Conservation (phyloP, 2,329 filamentous ascomycete species). For the Calonectria pseudoturangicola region DNA sequence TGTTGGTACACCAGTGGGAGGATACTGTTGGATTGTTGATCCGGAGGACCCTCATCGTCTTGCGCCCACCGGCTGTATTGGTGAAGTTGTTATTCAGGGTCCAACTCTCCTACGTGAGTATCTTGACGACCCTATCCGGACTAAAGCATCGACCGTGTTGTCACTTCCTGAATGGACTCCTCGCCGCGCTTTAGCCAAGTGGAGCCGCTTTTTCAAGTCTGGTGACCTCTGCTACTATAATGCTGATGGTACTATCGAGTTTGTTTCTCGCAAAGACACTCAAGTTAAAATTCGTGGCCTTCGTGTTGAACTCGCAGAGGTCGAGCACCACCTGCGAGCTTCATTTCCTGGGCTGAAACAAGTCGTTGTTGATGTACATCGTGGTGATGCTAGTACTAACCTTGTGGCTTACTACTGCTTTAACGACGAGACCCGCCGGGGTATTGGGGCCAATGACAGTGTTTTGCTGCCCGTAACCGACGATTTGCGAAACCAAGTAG, state of each 20-base stretch:
- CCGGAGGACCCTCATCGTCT: conserved; percentile 43
- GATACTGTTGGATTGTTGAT: conserved; percentile 48
- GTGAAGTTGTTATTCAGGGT: conserved; percentile 48
- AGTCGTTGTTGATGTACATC: conserved; percentile 30
- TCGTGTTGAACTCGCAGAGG: conserved; percentile 9
- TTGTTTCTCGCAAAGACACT: conserved; percentile 9
- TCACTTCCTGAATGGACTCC: conserved; percentile 8
- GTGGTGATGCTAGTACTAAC: not conserved
- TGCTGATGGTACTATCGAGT: conserved; percentile 10
- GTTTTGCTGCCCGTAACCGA: not conserved
- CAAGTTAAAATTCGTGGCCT: conserved; percentile 19
- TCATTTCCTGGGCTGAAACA: not conserved
- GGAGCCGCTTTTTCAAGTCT: conserved; percentile 20
- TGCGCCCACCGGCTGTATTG: conserved; percentile 43
- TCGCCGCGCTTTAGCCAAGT: not conserved
- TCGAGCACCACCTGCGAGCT: not conserved
- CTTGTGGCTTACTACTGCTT: conserved; percentile 31
- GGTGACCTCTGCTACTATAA: conserved; percentile 13
- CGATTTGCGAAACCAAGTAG: not conserved
- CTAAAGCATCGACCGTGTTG: conserved; percentile 53
- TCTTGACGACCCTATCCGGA: conserved; percentile 45
- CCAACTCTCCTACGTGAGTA: conserved; percentile 52
- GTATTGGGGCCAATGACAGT: not conserved
- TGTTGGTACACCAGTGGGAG: conserved; percentile 37
- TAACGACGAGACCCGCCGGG: not conserved